Evolutionary conservation across 176 grass and related monocot species (phyloP), one percentile per base, ranked within the genome.

Genomic region (Canna indica): DNA sequence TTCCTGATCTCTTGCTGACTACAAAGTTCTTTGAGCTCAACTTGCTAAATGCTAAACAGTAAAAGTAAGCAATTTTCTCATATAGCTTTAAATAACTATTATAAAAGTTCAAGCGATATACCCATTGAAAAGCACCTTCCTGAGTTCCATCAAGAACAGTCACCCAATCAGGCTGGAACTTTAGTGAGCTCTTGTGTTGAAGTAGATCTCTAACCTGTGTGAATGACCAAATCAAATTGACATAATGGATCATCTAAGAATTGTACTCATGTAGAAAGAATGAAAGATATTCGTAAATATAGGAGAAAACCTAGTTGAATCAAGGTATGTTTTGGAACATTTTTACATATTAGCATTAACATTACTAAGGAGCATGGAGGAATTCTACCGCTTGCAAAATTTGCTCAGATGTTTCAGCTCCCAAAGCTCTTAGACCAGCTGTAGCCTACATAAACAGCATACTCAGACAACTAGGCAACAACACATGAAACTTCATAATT

Each of bases 41-140:
- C 22, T 27, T 10, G 25, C 22, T 28, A 9, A 59, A 13, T 28
- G 28, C 27, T 59, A 59, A 56, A 3, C 9, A 38, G 63, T 35
- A 39, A 22, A 16, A 33, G 29, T 31, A 71, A 71, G 27, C 31
- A 48, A 7, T 26, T 33, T n/a, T 33, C 7, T 32, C 8, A 76
- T 61, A 64, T 41, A 76, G 20, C 14, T 36, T 52, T 67, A 7
- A 20, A 38, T 25, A 47, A 39, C 25, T 28, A 38, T 26, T 64
- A 33, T 70, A n/a, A 30, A 31, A 25, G 28, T 48, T 15, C 68
- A 38, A 22, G 18, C 60, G 47, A 24, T 20, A 22, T 90, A 97
- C 94, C 94, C 94, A 97, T 66, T 92, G 86, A 82, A 85, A 97
- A 78, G 94, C 79, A 38, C 94, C 94, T 86, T 97, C 94, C 75